These are phyloP conservation scores for Simplicillium aogashimaense DNA, from an alignment of 2,329 filamentous ascomycete species.

Conservation along the genomic window DNA sequence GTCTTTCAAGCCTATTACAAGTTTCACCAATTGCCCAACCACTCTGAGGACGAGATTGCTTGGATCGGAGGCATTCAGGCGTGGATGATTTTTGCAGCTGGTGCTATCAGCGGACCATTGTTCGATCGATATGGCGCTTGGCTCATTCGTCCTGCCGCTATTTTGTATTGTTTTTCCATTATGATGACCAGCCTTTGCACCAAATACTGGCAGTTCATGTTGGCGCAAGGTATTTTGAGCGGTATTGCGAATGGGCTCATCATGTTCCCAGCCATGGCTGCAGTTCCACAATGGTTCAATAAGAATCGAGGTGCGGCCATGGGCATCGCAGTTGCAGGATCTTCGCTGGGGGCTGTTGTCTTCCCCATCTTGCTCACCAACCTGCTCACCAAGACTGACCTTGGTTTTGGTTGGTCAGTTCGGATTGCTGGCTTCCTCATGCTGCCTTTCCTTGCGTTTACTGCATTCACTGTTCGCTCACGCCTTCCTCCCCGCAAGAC, in stretches of 20 bases:
- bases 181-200: constrained; percentile 33
- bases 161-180: constrained; percentile 26
- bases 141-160: constrained; percentile 10
- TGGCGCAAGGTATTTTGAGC: constrained; percentile 43
- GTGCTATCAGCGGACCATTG: constrained; percentile 9
- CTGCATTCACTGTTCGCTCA: constrained; percentile 37
- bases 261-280: constrained; percentile 51
- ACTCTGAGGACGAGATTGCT: constrained; percentile 14
- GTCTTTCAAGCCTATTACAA: constrained; percentile 17
- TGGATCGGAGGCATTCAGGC: constrained; percentile 16
- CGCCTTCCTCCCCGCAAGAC: constrained; percentile 36
- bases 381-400: constrained; percentile 30
- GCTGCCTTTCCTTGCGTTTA: constrained; percentile 33
- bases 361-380: constrained; percentile 42
- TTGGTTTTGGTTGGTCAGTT: constrained; percentile 39
- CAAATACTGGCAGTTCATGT: constrained; percentile 44
- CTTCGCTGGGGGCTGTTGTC: constrained; percentile 57
- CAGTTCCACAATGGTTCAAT: constrained; percentile 72
- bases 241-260: constrained; percentile 46
- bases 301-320: constrained; percentile 65
- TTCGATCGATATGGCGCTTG: constrained; percentile 11
- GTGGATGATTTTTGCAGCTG: constrained; percentile 14
- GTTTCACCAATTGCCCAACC: constrained; percentile 11
- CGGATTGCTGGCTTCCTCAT: constrained; percentile 41
- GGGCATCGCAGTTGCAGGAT: constrained; percentile 69